Evolutionary conservation across 768 basidiomycete species (phyloP), one percentile per base, ranked within the genome.

Genomic region (Suillus subaureus): DNA sequence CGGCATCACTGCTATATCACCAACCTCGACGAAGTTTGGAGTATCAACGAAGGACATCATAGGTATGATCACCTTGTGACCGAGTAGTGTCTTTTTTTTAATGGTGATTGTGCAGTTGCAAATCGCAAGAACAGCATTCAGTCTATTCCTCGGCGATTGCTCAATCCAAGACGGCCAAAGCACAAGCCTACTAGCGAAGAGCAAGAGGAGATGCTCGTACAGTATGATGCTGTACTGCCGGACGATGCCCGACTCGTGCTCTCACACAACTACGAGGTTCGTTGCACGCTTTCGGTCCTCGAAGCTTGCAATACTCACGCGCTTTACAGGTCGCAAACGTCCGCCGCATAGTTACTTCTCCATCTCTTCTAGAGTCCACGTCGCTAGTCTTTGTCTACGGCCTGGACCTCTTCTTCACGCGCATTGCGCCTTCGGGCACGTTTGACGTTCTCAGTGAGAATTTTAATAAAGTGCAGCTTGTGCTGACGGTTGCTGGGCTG

Each of bases 391-490:
- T 98, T 72, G 87, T 89, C 1, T 89, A 89, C 71, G 96, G 97
- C 6, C 82, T 96, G 9, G 97, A 99, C 78, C 82, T 98, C 68
- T 98, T 98, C 84, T 80, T 89, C 33, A 93, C 93, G 13, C 86
- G 94, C 18, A 84, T 93, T 5, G 85, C 92, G 45, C 94, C 96
- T 2, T 96, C 94, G 13, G 88, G 87, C 47, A 94, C 94, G 23
- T 99, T 99, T 71, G 97, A 99, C 73, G 89, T 97, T 31, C 85
- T 99, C 9, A 93, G 86, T 70, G 92, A 96, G 75, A 89, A 82
- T 72, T 99, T 99, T 78, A 98, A 98, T 81, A 97, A 98, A 81
- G 83, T 80, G 1, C 97, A 99, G 76, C 82, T 99, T 28, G 87
- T 96, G 68, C 77, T 95, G 35, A 98, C 95, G 2, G 87, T 97